Evolutionary conservation across 257 asterid genomes (phyloP).

Genomic region (Solanum appendiculatum): DNA sequence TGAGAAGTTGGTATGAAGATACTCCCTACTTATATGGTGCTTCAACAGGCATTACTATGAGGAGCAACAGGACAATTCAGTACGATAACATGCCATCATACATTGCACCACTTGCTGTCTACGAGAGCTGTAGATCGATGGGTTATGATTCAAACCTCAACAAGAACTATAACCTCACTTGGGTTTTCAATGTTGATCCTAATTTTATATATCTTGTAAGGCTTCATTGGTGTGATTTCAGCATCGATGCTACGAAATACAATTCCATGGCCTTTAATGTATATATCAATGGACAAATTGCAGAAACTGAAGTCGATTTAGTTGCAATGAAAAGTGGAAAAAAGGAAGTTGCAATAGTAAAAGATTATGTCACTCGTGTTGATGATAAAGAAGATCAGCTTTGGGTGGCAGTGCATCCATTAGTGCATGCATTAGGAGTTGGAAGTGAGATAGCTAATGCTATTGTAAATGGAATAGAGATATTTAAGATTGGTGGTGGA

Average conservation of each 20-base stretch:
- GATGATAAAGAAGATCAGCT: constrained; percentile 21
- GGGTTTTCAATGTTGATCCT: constrained; percentile 68
- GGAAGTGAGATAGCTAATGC: constrained; percentile 36
- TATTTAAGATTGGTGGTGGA: constrained; percentile 61
- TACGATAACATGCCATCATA: constrained; percentile 37
- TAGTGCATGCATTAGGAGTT: constrained; percentile 9
- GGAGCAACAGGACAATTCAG: constrained; percentile 14
- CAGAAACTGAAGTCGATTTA: constrained; percentile 30
- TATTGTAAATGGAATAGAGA: constrained; percentile 72
- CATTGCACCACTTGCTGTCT: constrained; percentile 63
- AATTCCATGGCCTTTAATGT: constrained; percentile 61
- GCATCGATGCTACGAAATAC: constrained; percentile 23
- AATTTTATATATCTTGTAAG: constrained; percentile 61
- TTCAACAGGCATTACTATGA: constrained; percentile 26
- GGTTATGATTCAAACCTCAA: constrained; percentile 42
- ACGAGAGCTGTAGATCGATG: constrained; percentile 46
- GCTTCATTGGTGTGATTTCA: constrained; percentile 84
- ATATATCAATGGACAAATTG: constrained; percentile 57
- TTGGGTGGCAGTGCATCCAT: constrained; percentile 41
- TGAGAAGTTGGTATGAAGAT: constrained; percentile 88
- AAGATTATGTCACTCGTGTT: constrained; percentile 46
- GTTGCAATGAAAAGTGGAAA: constrained; percentile 8
- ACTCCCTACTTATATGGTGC: constrained; percentile 48
- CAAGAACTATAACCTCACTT: constrained; percentile 43
- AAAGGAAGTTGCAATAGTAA: constrained; percentile 25